Base-by-base conservation (phyloP, 2,329 filamentous ascomycete genomes). In the Aspergillus sp. region DNA sequence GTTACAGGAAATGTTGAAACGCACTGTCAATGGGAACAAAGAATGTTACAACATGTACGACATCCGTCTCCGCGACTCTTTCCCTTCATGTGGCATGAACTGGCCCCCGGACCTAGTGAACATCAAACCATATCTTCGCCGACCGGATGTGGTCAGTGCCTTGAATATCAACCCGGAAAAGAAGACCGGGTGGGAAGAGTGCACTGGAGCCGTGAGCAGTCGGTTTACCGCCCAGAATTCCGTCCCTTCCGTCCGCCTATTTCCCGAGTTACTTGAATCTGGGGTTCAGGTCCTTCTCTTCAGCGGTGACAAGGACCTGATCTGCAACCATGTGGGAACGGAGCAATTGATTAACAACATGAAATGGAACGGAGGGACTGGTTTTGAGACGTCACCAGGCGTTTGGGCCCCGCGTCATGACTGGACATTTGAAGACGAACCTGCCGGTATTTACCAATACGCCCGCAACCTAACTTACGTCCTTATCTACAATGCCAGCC, bases 21-120 rank as follows among this genome's bases (percentile, higher is more conserved):
- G 83, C 43, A 90, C 88, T 2, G 71, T 75, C 49, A 76, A 79
- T 45, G 53, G 55, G 10, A 73, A 72, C 32, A 74, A 73, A 12
- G 74, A 82, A 60, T 98, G 94, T 68, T 68, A 84, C 65, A 99
- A 98, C 72, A 96, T 97, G 88, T 99, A 99, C 68, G 93, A 99
- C 66, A 80, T 97, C 46, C 88, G 91, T 42, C 78, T 96, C 42
- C 83, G 77, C 54, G 93, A 98, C 68, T 74, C 73, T 5, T 89
- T 81, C 67, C 86, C 88, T 4, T 85, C 84, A 53, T 98, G 93
- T 67, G 93, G 93, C 57, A 95, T 95, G 90, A 91, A 90, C 72
- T 98, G 94, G 94, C 93, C 93, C 27, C 86, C 90, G 54, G 93
- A 98, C 70, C 76, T 98, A 61, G 69, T 70, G 42, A 65, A 79